phyloP scores from a whole-genome alignment of 495 filamentous ascomycete species.

The Penicillium simplicissimum region DNA sequence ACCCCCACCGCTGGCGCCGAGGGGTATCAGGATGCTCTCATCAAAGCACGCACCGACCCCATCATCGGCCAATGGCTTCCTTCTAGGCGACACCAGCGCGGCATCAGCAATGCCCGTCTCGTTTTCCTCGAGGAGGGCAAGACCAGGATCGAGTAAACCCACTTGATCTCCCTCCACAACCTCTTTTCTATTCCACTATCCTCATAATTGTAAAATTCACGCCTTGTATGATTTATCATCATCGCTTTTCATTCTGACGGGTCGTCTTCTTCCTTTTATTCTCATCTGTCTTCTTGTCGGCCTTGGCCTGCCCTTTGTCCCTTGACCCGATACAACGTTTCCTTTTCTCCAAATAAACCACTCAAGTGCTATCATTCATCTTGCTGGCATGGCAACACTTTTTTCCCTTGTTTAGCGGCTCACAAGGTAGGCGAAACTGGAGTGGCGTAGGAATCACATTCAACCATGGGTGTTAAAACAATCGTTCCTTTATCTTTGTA shows the following conservation, averaged over 20 bases:
- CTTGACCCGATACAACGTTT: conserved; percentile 9
- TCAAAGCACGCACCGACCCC: conserved; percentile 70
- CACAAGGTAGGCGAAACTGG: conserved; percentile 13
- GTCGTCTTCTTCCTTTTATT: conserved; percentile 12
- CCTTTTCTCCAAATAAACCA: not conserved
- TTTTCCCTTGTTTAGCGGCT: conserved; percentile 2
- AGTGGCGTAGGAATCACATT: conserved; percentile 4
- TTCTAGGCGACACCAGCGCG: conserved; percentile 64
- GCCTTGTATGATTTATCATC: conserved; percentile 27
- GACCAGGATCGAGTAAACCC: conserved; percentile 80
- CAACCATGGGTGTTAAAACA: not conserved
- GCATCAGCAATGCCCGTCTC: conserved; percentile 73
- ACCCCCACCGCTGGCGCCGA: conserved; percentile 80
- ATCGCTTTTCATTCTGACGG: conserved; percentile 7
- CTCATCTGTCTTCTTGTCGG: conserved; percentile 14
- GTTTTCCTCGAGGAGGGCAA: conserved; percentile 91
- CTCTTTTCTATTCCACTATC: conserved; percentile 5
- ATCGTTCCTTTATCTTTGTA: not conserved
- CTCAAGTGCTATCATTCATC: not conserved
- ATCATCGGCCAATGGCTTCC: conserved; percentile 72
- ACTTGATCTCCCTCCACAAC: not conserved
- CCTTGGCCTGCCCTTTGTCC: not conserved
- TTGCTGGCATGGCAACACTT: not conserved
- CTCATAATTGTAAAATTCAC: conserved; percentile 23
- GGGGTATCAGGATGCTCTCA: conserved; percentile 84